Base-by-base conservation (phyloP, 2,329 filamentous ascomycete species). In the Neofusicoccum umdonicola region DNA sequence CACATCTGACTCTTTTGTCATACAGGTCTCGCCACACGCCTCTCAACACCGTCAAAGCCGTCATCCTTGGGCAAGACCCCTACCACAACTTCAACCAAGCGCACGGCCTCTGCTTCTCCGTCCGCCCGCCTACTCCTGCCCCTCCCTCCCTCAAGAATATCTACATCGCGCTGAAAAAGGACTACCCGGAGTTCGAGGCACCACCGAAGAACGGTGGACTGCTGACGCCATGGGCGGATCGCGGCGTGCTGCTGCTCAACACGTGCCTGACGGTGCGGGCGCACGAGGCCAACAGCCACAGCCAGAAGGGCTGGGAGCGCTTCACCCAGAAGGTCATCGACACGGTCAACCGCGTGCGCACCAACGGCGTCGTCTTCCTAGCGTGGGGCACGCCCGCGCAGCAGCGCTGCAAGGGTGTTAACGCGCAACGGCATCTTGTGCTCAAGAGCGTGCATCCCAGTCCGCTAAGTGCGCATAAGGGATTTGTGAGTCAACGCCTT, bases 71-170 rank as follows among this genome's bases (percentile, higher is more conserved):
- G 69, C 95, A 99, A 81, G 95, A 99, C 76, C 95, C 95, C 2
- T 99, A 99, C 78, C 95, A 99, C 82, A 96, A 96, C 76, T 78
- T 87, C 76, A 96, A 96, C 78, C 95, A 99, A 83, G 95, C 95
- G 58, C 95, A 98, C 77, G 95, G 95, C 48, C 88, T 99, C 66
- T 94, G 91, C 75, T 99, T 99, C 84, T 97, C 92, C 54, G 93
- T 98, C 63, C 91, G 91, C 9, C 89, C 94, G 3, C 95, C 95
- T 0, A 96, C 92, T 0, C 87, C 87, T 3, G 92, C 94, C 1
- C 95, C 95, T 0, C 93, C 94, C 0, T 97, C 92, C 0, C 88
- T 99, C 15, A 87, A 87, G 71, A 99, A 99, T 80, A 97, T 99
- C 81, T 99, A 96, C 83, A 93, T 84, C 48, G 90, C 88, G 11